These are phyloP conservation scores for Kwoniella sp. DNA, from an alignment of 768 basidiomycete species.

Conservation along the genomic window DNA sequence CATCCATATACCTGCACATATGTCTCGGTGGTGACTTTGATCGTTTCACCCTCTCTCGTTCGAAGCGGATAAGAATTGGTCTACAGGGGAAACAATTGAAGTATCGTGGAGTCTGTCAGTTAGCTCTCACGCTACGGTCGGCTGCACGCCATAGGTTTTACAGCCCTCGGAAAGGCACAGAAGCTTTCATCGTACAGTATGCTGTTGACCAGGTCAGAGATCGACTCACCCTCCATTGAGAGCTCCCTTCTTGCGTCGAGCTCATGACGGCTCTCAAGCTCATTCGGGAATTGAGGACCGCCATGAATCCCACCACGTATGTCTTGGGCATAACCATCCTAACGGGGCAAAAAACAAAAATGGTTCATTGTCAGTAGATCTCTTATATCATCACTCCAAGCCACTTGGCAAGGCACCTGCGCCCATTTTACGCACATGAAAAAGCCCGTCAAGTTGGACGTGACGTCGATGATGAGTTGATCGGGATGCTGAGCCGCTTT, in stretches of 20 bases:
- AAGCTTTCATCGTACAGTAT: no score
- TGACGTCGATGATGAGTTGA: slow-evolving; percentile 9
- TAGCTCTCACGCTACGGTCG: no score
- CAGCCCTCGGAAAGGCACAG: no score
- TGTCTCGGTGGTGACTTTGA: slow-evolving; percentile 15
- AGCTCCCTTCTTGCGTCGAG: neutral
- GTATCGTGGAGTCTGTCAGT: no score
- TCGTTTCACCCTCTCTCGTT: neutral
- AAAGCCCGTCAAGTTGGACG: slow-evolving; percentile 9
- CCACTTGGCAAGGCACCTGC: neutral
- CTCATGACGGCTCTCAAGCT: slow-evolving; percentile 13
- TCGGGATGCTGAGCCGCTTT: slow-evolving; percentile 8
- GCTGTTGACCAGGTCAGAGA: neutral
- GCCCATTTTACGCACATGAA: slow-evolving; percentile 8
- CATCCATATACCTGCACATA: slow-evolving; percentile 7
- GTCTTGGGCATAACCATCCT: slow-evolving; percentile 18
- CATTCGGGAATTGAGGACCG: slow-evolving; percentile 10
- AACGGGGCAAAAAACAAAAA: neutral
- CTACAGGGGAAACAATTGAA: no score
- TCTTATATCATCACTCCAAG: neutral
- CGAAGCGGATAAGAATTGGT: slow-evolving; percentile 6
- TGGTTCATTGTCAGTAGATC: neutral
- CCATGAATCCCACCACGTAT: slow-evolving; percentile 15
- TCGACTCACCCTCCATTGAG: slow-evolving; percentile 8
- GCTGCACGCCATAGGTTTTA: no score